Evolutionary conservation across 1,284 basidiomycete species (phyloP).

Genomic region (Acaromyces ingoldii): DNA sequence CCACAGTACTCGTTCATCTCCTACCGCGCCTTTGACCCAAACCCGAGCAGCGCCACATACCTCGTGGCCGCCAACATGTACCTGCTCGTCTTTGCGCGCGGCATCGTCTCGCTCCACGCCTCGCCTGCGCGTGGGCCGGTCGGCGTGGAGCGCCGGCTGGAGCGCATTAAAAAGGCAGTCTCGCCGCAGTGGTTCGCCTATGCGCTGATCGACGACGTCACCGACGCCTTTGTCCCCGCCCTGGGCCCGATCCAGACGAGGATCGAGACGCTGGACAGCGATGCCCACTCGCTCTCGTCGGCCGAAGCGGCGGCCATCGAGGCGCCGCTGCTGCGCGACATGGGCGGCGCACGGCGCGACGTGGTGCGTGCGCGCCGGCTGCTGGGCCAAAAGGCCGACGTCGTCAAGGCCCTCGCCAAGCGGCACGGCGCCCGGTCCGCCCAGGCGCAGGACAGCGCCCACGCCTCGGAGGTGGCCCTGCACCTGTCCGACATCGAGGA

Average conservation of each 20-base stretch:
- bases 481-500: slow-evolving; percentile 8
- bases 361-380: not conserved
- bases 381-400: not conserved
- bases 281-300: no score
- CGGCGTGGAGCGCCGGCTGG: not conserved
- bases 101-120: not conserved
- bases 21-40: slow-evolving; percentile 2
- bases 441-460: no score
- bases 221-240: slow-evolving; percentile 1
- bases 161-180: not conserved
- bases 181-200: slow-evolving; percentile 4
- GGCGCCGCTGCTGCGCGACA: not conserved
- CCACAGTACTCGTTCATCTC: not conserved
- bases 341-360: not conserved
- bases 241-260: not conserved
- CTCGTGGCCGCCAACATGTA: slow-evolving; percentile 1
- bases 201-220: slow-evolving; percentile 3
- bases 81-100: slow-evolving; percentile 1
- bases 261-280: not conserved
- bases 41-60: not conserved
- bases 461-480: not conserved
- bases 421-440: not conserved
- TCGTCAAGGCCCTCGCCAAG: not conserved
- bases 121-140: not conserved
- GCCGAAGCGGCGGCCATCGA: no score